A percentile compares a stretch with the other conserved stretches of the same genome.
These are phyloP conservation scores for Alternaria infectoria DNA, from an alignment of 2,329 filamentous ascomycete species.

Conservation along the genomic window DNA sequence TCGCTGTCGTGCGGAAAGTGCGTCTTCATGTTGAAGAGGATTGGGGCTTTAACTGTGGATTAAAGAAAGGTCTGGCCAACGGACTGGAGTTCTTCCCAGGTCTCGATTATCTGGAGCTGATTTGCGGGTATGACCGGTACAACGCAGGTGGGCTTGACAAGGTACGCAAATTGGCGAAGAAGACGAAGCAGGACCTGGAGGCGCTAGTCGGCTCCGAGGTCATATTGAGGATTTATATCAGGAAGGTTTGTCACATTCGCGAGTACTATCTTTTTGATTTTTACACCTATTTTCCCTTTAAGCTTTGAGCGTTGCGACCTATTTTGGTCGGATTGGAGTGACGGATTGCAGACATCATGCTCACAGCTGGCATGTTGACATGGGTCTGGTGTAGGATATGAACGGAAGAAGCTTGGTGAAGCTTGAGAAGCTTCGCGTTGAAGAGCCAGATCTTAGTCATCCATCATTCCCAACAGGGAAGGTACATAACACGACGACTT, in stretches of 20 bases:
- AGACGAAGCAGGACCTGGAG: not conserved
- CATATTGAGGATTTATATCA: not conserved
- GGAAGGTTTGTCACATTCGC: not conserved
- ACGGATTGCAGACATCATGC: too few relatives aligned
- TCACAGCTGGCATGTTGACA: too few relatives aligned
- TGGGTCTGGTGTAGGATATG: too few relatives aligned
- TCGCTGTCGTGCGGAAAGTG: not conserved
- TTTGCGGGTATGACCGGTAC: not conserved
- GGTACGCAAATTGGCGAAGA: not conserved
- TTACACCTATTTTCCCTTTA: not conserved
- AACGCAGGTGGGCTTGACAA: not conserved
- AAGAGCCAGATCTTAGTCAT: conserved; percentile 2
- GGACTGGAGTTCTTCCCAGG: not conserved
- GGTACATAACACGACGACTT: not conserved
- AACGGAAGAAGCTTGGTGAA: not conserved
- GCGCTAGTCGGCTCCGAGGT: not conserved
- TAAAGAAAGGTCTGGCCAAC: not conserved
- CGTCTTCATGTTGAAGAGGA: not conserved
- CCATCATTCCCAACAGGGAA: conserved; percentile 5
- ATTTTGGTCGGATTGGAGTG: too few relatives aligned
- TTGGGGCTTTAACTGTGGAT: not conserved
- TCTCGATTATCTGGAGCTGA: not conserved
- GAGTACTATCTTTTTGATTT: not conserved
- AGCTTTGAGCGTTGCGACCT: not conserved
- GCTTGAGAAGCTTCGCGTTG: not conserved